Evolutionary conservation across 1,284 basidiomycete species (phyloP).

Genomic region (Melampsora abietis-canadensis): DNA sequence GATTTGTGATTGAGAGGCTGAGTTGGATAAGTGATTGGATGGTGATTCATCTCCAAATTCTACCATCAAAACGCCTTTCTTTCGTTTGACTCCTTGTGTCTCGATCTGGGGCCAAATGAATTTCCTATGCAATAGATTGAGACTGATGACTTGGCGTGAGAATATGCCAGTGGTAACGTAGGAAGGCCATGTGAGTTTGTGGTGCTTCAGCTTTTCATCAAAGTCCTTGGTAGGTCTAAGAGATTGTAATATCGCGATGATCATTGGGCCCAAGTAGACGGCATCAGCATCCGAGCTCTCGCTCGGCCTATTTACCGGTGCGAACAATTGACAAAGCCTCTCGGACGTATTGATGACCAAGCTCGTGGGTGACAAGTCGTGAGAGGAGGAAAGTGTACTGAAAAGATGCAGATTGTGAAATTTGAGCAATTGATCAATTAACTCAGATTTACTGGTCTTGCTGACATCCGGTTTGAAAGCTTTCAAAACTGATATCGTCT

Average conservation of each 20-base stretch:
- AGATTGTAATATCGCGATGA: constrained; percentile 19
- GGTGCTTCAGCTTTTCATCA: background rate
- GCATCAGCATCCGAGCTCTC: background rate
- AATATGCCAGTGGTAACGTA: constrained; percentile 30
- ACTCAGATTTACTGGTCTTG: background rate
- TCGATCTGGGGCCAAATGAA: constrained; percentile 8
- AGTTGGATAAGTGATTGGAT: background rate
- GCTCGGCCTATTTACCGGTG: background rate
- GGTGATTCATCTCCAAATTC: background rate
- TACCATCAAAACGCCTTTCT: constrained; percentile 29
- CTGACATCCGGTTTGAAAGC: background rate
- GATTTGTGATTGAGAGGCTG: background rate
- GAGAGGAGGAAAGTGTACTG: constrained; percentile 23
- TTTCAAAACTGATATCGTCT: constrained; percentile 15
- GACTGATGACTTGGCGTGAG: constrained; percentile 15
- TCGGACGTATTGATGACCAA: constrained; percentile 21
- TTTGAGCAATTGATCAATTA: constrained; percentile 36
- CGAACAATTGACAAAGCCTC: background rate
- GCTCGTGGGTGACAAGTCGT: constrained; percentile 15
- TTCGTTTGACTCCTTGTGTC: constrained; percentile 1
- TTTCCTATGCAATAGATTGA: constrained; percentile 11
- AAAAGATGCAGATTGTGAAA: constrained; percentile 38
- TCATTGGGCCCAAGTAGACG: constrained; percentile 17
- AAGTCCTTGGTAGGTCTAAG: background rate
- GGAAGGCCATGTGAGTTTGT: constrained; percentile 19